Evolutionary conservation across 108 stramenopile genomes (phyloP).

Genomic region (Pelagomonas calceolata): DNA sequence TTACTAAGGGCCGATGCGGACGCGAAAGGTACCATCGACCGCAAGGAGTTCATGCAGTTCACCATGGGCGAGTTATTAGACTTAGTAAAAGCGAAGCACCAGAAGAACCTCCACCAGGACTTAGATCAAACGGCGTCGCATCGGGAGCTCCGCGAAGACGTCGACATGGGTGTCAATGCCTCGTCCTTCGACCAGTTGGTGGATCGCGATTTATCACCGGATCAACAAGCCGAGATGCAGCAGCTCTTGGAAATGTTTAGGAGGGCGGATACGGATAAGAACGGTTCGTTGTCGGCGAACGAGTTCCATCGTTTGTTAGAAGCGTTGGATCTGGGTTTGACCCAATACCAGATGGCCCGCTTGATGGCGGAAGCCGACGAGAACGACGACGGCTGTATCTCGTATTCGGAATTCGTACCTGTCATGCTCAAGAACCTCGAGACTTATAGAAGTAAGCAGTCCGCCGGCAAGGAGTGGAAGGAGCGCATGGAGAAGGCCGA

Average conservation of each 20-base stretch:
- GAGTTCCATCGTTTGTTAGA: conserved; percentile 11
- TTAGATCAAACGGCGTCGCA: background rate
- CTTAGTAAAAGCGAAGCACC: conserved; percentile 7
- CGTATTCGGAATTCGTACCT: conserved; percentile 16
- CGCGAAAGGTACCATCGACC: background rate
- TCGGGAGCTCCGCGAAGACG: background rate
- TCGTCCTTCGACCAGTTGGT: background rate
- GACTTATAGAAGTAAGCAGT: conserved; percentile 1
- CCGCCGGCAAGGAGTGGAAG: background rate
- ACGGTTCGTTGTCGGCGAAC: conserved; percentile 4
- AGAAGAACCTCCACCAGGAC: background rate
- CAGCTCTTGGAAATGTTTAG: conserved; percentile 11
- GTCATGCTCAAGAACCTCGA: conserved; percentile 7
- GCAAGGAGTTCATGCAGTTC: conserved; percentile 9
- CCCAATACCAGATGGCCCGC: conserved; percentile 9
- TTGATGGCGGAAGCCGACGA: conserved; percentile 23
- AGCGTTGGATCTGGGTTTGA: conserved; percentile 7
- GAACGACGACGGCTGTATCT: conserved; percentile 16
- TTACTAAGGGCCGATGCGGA: conserved; percentile 4
- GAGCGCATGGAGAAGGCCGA: background rate
- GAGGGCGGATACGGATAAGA: conserved; percentile 5
- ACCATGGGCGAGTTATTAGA: conserved; percentile 2
- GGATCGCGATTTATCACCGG: background rate
- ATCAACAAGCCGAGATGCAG: background rate
- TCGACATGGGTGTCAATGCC: background rate